Conservation (phyloP, 768 basidiomycete species). For the Boletus rufocinnamomeus region DNA sequence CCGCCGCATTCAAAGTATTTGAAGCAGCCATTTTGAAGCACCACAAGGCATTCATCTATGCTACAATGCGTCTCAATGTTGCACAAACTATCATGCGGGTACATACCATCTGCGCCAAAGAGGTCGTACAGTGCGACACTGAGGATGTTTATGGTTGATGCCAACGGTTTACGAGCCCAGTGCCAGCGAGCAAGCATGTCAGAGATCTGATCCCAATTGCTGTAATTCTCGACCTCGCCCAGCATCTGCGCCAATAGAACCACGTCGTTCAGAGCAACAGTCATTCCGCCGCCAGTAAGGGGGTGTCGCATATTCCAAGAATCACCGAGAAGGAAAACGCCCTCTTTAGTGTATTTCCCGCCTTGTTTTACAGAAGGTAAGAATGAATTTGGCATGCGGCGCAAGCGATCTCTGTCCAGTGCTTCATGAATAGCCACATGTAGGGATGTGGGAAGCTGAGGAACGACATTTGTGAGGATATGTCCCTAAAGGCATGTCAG, state of each 20-base stretch:
- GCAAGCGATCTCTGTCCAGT: slow-evolving; percentile 75
- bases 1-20: slow-evolving; percentile 97
- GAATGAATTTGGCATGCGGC: slow-evolving; percentile 95
- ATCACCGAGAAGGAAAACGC: slow-evolving; percentile 87
- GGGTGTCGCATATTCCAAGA: slow-evolving; percentile 99
- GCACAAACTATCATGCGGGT: not conserved
- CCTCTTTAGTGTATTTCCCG: slow-evolving; percentile 51
- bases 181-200: slow-evolving; percentile 70
- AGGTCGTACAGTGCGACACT: slow-evolving; percentile 93
- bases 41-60: slow-evolving; percentile 59
- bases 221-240: slow-evolving; percentile 40
- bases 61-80: slow-evolving; percentile 3
- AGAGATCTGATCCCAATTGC: slow-evolving; percentile 55
- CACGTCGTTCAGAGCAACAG: slow-evolving; percentile 88
- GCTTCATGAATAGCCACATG: slow-evolving; percentile 66
- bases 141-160: slow-evolving; percentile 88
- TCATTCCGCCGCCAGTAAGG: slow-evolving; percentile 98
- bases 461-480: slow-evolving; percentile 72
- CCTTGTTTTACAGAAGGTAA: slow-evolving; percentile 78
- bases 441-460: slow-evolving; percentile 76
- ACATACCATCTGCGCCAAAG: slow-evolving; percentile 90
- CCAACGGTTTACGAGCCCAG: slow-evolving; percentile 81
- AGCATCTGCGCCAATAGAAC: slow-evolving; percentile 71
- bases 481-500: slow-evolving; percentile 46
- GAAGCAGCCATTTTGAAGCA: slow-evolving; percentile 86